These are phyloP conservation scores for Solanum ossicruentum DNA, from an alignment of 257 asterid species.

Conservation along the genomic window DNA sequence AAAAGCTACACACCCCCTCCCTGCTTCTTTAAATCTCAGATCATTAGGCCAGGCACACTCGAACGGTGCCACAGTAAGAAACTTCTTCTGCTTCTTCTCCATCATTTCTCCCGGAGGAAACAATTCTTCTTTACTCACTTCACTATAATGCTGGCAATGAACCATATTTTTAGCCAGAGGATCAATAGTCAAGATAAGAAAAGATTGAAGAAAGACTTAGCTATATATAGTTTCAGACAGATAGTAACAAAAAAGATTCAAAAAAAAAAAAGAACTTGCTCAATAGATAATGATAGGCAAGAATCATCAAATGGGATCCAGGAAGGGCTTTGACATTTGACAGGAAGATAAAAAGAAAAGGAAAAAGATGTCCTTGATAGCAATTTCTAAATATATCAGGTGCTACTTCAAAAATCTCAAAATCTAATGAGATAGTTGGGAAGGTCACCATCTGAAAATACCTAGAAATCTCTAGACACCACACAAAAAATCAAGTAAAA, in stretches of 20 bases:
- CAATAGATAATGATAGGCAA: background rate
- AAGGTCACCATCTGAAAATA: background rate
- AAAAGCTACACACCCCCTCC: slow-evolving; percentile 93
- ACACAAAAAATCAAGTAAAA: background rate
- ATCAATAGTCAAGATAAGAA: background rate
- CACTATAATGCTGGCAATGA: background rate
- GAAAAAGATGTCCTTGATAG: slow-evolving; percentile 1
- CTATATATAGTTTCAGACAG: background rate
- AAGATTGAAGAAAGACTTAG: background rate
- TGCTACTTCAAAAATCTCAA: background rate
- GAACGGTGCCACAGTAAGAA: slow-evolving; percentile 90
- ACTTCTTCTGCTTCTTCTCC: slow-evolving; percentile 65
- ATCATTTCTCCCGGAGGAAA: slow-evolving; percentile 9
- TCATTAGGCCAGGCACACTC: slow-evolving; percentile 93
- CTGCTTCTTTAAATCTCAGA: slow-evolving; percentile 81
- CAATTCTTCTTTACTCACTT: slow-evolving; percentile 3
- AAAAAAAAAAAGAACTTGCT: background rate
- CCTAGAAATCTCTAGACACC: background rate
- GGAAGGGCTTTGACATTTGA: background rate
- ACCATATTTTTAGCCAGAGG: background rate
- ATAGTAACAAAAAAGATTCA: background rate
- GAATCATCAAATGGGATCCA: background rate
- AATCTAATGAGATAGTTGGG: background rate
- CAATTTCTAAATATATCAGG: background rate
- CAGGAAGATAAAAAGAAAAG: background rate